Percentiles rank a stretch among this genome's conserved stretches.
Conservation (phyloP, 352 stramenopile genomes). For the Phytophthora crassamura region DNA sequence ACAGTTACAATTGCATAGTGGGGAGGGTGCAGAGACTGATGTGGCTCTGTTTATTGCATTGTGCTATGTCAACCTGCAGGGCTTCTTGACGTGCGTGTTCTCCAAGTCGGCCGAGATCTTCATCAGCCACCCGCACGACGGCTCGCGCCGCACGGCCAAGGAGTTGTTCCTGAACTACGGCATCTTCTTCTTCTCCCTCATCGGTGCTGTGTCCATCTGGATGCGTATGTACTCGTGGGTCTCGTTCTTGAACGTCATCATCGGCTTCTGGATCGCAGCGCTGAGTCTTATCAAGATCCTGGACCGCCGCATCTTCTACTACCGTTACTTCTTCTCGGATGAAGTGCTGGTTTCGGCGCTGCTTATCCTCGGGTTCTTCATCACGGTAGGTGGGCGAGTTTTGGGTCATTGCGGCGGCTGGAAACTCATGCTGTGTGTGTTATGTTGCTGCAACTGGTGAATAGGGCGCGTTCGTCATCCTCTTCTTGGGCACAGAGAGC, state of each 20-base stretch:
- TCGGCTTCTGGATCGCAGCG: conserved; percentile 70
- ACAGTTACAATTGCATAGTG: conserved; percentile 1
- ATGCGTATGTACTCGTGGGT: conserved; percentile 86
- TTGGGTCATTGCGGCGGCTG: not conserved
- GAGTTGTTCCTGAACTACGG: conserved; percentile 90
- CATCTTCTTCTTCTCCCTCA: conserved; percentile 86
- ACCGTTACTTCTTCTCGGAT: conserved; percentile 90
- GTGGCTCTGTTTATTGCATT: conserved; percentile 7
- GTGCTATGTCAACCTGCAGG: conserved; percentile 35
- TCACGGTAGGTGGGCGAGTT: conserved; percentile 52
- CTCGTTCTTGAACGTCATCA: conserved; percentile 77
- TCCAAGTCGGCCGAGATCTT: conserved; percentile 83
- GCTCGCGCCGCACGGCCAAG: conserved; percentile 70
- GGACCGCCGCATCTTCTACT: conserved; percentile 89
- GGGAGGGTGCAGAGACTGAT: conserved; percentile 1
- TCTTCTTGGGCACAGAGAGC: conserved; percentile 86
- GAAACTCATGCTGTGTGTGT: not conserved
- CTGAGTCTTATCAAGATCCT: conserved; percentile 83
- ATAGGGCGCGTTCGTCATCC: conserved; percentile 80
- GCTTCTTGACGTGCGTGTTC: conserved; percentile 82
- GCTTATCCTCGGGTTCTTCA: conserved; percentile 86
- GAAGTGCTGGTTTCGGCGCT: conserved; percentile 84
- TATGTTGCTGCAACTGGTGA: conserved; percentile 4
- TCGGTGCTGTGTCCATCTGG: conserved; percentile 87
- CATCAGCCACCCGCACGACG: conserved; percentile 71